Conservation (phyloP, 2,329 filamentous ascomycete species). For the Lecanicillium sp. region DNA sequence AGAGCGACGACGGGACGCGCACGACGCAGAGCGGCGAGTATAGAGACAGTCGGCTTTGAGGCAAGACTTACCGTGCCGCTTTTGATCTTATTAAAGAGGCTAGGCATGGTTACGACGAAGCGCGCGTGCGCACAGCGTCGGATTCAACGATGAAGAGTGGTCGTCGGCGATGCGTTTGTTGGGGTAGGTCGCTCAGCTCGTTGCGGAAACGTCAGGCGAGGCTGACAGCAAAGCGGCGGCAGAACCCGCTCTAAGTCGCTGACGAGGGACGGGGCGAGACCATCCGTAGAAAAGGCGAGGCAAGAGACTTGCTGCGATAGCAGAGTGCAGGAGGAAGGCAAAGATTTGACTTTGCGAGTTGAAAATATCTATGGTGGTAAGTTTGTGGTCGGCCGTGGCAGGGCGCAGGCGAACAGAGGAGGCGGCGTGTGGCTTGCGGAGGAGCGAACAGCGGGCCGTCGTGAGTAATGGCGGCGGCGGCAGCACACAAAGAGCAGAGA, state of each 20-base stretch:
- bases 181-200: neutral
- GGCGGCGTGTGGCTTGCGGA: no score
- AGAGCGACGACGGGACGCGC: constrained; percentile 16
- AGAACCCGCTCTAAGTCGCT: constrained; percentile 2
- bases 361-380: no score
- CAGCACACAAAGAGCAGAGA: no score
- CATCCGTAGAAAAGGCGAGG: constrained; percentile 4
- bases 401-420: no score
- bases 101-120: constrained; percentile 35
- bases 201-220: constrained; percentile 5
- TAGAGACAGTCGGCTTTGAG: neutral
- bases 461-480: no score
- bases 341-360: neutral
- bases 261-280: neutral
- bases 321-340: neutral
- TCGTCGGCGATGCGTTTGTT: no score
- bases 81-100: constrained; percentile 53
- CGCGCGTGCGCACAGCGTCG: constrained; percentile 12
- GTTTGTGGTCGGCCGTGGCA: no score
- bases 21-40: constrained; percentile 2
- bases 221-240: constrained; percentile 4
- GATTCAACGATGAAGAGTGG: constrained; percentile 10
- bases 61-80: constrained; percentile 42
- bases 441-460: no score
- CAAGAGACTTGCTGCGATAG: neutral